Evolutionary conservation across 208 protist genomes (phyloP), one percentile per base, ranked within the genome.

Genomic region (Leishmania arabica): DNA sequence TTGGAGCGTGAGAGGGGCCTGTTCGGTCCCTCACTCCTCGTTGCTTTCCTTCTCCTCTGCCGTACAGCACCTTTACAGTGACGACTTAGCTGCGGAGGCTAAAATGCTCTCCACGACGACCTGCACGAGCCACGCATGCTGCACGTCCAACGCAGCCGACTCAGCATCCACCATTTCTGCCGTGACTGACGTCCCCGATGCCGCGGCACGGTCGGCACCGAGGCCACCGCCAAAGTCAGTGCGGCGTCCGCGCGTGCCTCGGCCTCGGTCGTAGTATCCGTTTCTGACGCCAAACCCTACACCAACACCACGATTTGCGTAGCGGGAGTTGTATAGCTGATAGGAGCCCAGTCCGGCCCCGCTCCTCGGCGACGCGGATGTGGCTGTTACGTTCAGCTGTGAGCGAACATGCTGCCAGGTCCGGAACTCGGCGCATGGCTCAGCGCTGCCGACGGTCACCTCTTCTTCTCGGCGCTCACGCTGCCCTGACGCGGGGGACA

Each of bases 121-220:
- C 69, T 88, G 84, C 77, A 88, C 80, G 24, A 88, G 68, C 79
- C 84, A 88, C 53, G 84, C 68, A 6, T 54, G 84, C 77, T 82
- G 76, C 40, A 88, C 75, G 21, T 88, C 76, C 65, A 70, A 11
- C 65, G 81, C 72, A 1, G 81, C 80, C 34, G 62, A 42, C 70
- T 82, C 80, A 31, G 68, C 13, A 24, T 31, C 37, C 15, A 62
- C 68, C 27, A 86, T 24, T 75, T 86, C 78, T 34, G 82, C 78
- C 47, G 69, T 80, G 24, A 85, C 54, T 11, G 54, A 71, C 31
- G 73, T 27, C 58, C 37, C 64, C 73, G 74, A 51, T 13, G 45
- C 24, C 3, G 77, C 21, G 1, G 58, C 37, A 64, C 45, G 34
- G 21, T 64, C 72, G 8, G 78, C 19, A 45, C 47, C 64, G 13